A percentile compares a stretch with the other conserved stretches of the same genome.
Evolutionary conservation across 2,329 filamentous ascomycete genomes (phyloP).

Genomic region (Talaromyces sp.): DNA sequence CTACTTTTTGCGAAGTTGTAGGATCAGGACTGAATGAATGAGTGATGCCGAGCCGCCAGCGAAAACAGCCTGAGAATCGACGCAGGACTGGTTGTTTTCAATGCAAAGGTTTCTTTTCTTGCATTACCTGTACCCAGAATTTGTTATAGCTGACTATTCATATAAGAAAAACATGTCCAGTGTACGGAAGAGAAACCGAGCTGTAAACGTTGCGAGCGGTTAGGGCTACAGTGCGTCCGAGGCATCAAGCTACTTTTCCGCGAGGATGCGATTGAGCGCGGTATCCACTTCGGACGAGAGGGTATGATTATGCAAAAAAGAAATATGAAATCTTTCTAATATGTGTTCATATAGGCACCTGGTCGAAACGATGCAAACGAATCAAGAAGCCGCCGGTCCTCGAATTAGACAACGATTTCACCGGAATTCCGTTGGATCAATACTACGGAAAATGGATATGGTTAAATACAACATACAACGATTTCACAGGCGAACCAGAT

Average conservation of each 20-base stretch:
- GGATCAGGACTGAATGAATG: neutral
- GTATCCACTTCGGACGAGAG: conserved; percentile 26
- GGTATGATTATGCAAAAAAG: conserved; percentile 15
- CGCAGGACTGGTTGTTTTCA: conserved; percentile 28
- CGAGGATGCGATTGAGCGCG: conserved; percentile 32
- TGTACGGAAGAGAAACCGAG: conserved; percentile 31
- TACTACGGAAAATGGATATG: conserved; percentile 27
- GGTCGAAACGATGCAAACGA: conserved; percentile 18
- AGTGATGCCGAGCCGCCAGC: conserved; percentile 18
- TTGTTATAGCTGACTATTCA: neutral
- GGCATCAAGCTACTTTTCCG: conserved; percentile 29
- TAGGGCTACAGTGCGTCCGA: conserved; percentile 25
- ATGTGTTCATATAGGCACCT: neutral
- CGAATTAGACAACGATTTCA: conserved; percentile 14
- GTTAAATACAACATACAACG: conserved; percentile 25
- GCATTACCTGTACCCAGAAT: neutral
- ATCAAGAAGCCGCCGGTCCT: conserved; percentile 14
- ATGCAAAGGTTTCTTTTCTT: conserved; percentile 25
- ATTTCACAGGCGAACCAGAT: conserved; percentile 19
- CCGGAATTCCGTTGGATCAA: conserved; percentile 12
- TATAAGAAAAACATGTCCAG: conserved; percentile 28
- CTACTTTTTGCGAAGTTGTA: neutral
- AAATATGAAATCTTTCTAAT: neutral
- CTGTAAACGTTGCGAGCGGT: conserved; percentile 28
- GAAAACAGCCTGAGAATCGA: conserved; percentile 22